Conservation (phyloP, 805 yeast species). For the Metschnikowia henanensis region DNA sequence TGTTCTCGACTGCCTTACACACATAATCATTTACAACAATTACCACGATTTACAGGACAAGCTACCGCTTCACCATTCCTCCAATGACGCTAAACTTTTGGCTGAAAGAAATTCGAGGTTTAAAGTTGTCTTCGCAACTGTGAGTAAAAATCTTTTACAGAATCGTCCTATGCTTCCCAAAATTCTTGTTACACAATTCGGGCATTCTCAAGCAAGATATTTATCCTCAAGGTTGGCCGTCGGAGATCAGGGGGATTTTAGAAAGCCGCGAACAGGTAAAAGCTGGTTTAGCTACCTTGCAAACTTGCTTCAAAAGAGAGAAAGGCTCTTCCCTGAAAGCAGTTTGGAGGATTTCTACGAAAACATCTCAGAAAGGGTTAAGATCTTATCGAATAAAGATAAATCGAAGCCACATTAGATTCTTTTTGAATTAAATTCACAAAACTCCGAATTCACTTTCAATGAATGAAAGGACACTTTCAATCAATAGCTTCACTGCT, state of each 20-base stretch:
- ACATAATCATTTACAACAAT: slow-evolving; percentile 25
- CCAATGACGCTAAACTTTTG: slow-evolving; percentile 12
- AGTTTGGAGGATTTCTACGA: not conserved
- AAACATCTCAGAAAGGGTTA: not conserved
- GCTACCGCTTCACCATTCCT: slow-evolving; percentile 17
- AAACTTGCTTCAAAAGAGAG: not conserved
- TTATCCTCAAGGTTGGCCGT: slow-evolving; percentile 30
- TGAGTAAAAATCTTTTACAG: slow-evolving; percentile 1
- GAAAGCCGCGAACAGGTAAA: slow-evolving; percentile 1
- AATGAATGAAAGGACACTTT: slow-evolving; percentile 2
- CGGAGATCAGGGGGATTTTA: not conserved
- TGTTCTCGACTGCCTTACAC: slow-evolving; percentile 32
- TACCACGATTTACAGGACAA: slow-evolving; percentile 5
- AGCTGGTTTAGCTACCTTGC: slow-evolving; percentile 14
- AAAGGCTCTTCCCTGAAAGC: not conserved
- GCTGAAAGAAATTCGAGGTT: slow-evolving; percentile 2
- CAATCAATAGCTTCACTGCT: slow-evolving; percentile 27
- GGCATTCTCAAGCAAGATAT: slow-evolving; percentile 41
- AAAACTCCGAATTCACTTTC: not conserved
- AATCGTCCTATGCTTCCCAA: slow-evolving; percentile 22
- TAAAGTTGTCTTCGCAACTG: slow-evolving; percentile 3
- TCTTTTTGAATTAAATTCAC: too few species aligned
- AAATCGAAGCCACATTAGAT: too few species aligned
- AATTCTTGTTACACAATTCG: slow-evolving; percentile 31
- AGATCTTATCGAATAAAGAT: not conserved